phyloP scores from a whole-genome alignment of 176 grass and related monocot species.

The Guadua angustifolia region DNA sequence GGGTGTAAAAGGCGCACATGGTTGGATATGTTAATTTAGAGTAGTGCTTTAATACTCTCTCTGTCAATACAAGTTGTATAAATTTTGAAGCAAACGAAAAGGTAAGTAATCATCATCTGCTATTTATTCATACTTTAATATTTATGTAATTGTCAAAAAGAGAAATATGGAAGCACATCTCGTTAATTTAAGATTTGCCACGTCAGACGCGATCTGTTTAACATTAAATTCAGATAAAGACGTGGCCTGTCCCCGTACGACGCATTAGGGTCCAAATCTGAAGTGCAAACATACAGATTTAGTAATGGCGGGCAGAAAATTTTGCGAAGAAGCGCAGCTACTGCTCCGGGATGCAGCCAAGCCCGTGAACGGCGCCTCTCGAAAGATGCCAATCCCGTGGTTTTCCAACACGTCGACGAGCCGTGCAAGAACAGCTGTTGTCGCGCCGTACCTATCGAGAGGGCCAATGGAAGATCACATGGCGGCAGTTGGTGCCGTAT shows the following conservation, averaged over 20 bases:
- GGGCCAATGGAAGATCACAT: constrained; percentile 45
- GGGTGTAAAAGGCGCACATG: constrained; percentile 12
- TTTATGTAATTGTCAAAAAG: too few relatives aligned
- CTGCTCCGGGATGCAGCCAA: not conserved
- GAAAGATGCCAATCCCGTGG: constrained; percentile 1
- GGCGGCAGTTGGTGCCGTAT: constrained; percentile 32
- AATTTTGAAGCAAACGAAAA: too few relatives aligned
- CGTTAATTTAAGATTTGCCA: not conserved
- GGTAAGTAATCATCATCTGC: too few relatives aligned
- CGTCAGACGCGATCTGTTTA: not conserved
- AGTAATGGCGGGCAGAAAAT: not conserved
- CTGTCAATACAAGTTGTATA: too few relatives aligned
- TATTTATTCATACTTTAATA: too few relatives aligned
- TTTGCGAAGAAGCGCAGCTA: not conserved
- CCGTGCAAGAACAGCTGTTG: constrained; percentile 36
- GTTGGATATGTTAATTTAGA: too few relatives aligned
- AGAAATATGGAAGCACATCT: too few relatives aligned
- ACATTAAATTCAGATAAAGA: not conserved
- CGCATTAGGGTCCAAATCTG: constrained; percentile 13
- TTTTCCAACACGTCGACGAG: constrained; percentile 29
- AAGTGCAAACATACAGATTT: not conserved
- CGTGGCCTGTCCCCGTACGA: not conserved
- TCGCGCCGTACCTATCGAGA: constrained; percentile 50
- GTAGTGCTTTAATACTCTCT: too few relatives aligned
- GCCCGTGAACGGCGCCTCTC: not conserved